Base-by-base conservation (phyloP, 2,329 filamentous ascomycete species). In the Ceratocystis huliohia region DNA sequence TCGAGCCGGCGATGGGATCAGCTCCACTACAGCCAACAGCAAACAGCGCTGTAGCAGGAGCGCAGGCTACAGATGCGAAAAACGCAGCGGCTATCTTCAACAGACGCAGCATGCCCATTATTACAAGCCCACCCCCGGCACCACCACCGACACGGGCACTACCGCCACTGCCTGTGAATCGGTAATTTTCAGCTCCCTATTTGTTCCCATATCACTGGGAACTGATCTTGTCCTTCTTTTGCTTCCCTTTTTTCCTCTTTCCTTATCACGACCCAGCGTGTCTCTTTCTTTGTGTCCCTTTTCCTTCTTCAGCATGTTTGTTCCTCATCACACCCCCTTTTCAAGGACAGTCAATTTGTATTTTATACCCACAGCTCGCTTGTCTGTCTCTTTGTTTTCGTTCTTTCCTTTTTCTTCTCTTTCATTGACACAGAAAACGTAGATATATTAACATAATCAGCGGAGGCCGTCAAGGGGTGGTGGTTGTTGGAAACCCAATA, bases 131-230 rank as follows among this genome's bases (percentile, higher is more conserved):
- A 37, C 82, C 82, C 1, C 81, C 78, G 17, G 79, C 76, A 15
- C 82, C 82, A 5, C 82, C 82, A 4, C 82, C 82, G 28, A 82
- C 75, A 10, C 79, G 78, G 69, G 81, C 82, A 15, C 75, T 84
- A 25, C 82, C 82, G 20, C 82, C 82, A 0, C 76, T 83, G 48
- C 81, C 81, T 3, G 73, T 71, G 56, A 76, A 74, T 41, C 64
- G 63, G 6, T 53, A 4, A 22, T n/a, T 30, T 13, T 13, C 3
- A 10, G n/a, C 20, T 6, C 20, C 6, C 3, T 37, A 20, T 20
- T n/a, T 41, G 28, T 61, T 65, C 20, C 50, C 20, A 17, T 63
- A 25, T 20, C 10, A 41, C 8, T 4, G 37, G 10, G 3, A 10
- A 13, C 37, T 41, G 37, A 41, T 41, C 25, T 30, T 30, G 17